A percentile compares a stretch with the other conserved stretches of the same genome.
phyloP scores from a whole-genome alignment of 1,284 basidiomycete genomes.

The Trichosporon sp. region DNA sequence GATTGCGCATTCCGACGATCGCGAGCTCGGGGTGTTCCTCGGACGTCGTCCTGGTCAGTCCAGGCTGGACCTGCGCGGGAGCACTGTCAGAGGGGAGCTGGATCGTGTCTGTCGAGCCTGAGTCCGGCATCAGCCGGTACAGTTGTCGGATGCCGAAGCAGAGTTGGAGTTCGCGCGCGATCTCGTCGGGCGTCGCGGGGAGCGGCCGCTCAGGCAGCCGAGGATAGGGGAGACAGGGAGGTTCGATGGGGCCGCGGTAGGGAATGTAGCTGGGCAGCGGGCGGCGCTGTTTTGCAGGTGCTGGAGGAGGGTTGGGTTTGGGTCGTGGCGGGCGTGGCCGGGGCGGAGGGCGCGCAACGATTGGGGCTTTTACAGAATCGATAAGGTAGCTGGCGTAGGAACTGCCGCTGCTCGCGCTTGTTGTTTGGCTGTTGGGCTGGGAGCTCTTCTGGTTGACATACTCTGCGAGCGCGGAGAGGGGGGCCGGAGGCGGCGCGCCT shows the following conservation, averaged over 20 bases:
- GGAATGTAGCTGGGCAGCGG: slow-evolving; percentile 44
- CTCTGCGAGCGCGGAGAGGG: not conserved
- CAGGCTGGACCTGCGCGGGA: not conserved
- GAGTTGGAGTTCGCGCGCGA: slow-evolving; percentile 6
- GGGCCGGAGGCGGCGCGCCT: not conserved
- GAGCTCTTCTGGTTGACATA: slow-evolving; percentile 1
- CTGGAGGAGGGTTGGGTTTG: not conserved
- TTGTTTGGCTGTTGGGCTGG: not conserved
- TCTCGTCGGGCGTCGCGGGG: slow-evolving; percentile 3
- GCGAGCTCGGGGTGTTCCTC: not conserved
- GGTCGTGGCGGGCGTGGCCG: not conserved
- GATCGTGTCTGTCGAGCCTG: not conserved
- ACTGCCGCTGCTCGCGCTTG: slow-evolving; percentile 13
- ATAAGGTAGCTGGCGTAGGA: slow-evolving; percentile 13
- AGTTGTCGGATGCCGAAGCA: not conserved
- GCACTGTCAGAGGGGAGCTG: not conserved
- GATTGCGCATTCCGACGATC: not conserved
- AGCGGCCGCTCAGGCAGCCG: slow-evolving; percentile 7
- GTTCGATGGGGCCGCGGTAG: slow-evolving; percentile 43
- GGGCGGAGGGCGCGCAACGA: not conserved
- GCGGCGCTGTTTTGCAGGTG: not conserved
- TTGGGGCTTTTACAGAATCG: not conserved
- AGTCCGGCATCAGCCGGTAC: slow-evolving; percentile 1
- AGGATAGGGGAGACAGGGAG: slow-evolving; percentile 20
- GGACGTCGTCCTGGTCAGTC: not conserved